Percentiles rank a stretch among this genome's conserved stretches.
phyloP scores from a whole-genome alignment of 805 yeast species.

The Ogataea haglerorum region DNA sequence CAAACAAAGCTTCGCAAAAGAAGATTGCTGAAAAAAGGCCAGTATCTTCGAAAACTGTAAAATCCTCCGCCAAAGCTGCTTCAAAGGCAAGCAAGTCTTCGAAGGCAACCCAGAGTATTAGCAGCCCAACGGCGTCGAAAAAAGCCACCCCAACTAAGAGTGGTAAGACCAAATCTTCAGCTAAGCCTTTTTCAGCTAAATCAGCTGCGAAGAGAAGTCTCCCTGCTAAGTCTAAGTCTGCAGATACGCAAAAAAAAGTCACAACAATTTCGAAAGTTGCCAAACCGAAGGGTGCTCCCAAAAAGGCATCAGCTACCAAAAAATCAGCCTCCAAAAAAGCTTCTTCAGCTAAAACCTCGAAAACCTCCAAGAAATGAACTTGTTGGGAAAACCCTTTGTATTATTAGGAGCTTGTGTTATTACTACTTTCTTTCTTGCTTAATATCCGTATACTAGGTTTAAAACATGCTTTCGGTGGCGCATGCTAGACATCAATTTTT shows the following conservation, averaged over 20 bases:
- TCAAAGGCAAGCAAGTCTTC: not conserved
- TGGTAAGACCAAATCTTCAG: not conserved
- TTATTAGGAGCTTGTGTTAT: conserved; percentile 7
- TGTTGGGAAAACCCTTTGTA: conserved; percentile 8
- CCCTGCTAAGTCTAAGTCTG: too few relatives aligned
- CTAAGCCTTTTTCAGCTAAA: conserved; percentile 11
- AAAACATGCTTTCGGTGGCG: not conserved
- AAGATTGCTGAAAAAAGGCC: conserved; percentile 21
- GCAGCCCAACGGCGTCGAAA: not conserved
- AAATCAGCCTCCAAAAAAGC: conserved; percentile 18
- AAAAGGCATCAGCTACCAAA: conserved; percentile 24
- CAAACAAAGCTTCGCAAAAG: conserved; percentile 29
- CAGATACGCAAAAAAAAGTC: not conserved
- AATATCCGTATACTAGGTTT: not conserved
- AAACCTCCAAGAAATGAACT: conserved; percentile 15
- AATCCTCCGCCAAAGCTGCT: conserved; percentile 19
- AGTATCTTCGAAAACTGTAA: not conserved
- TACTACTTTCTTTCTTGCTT: not conserved
- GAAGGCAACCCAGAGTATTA: not conserved
- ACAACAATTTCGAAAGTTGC: conserved; percentile 13
- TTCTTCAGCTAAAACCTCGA: conserved; percentile 26
- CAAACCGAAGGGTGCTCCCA: conserved; percentile 26
- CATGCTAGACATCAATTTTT: not conserved
- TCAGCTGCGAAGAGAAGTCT: conserved; percentile 19
- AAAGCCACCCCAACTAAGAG: not conserved